A percentile compares a stretch with the other conserved stretches of the same genome.
Conservation (phyloP, 2,329 filamentous ascomycete genomes). For the Xylariales sp. region DNA sequence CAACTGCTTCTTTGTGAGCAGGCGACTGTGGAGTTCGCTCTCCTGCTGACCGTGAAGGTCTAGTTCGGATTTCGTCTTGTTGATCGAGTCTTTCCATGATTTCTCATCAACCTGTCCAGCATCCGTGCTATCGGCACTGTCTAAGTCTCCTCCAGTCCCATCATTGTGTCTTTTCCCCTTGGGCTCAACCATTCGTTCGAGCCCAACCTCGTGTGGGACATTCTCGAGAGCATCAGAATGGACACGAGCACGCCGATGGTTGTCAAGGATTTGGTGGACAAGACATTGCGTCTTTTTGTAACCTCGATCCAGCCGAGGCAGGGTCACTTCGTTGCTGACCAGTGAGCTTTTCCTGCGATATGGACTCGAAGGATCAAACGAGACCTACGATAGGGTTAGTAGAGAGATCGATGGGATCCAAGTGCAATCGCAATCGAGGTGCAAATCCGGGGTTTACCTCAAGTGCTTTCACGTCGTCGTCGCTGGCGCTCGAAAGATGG, state of each 20-base stretch:
- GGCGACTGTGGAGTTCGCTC: constrained; percentile 51
- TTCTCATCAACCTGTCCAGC: constrained; percentile 53
- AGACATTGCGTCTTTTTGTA: constrained; percentile 52
- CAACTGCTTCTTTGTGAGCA: constrained; percentile 90
- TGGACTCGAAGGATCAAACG: constrained; percentile 56
- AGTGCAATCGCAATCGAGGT: too few species aligned
- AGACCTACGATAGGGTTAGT: too few species aligned
- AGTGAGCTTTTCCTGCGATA: constrained; percentile 65
- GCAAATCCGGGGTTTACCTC: too few species aligned
- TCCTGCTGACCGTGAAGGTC: constrained; percentile 28
- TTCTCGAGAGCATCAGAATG: constrained; percentile 15
- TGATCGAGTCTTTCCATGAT: constrained; percentile 47
- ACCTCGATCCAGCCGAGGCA: constrained; percentile 28
- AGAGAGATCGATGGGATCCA: too few species aligned
- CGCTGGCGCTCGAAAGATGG: constrained; percentile 39
- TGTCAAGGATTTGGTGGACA: constrained; percentile 61
- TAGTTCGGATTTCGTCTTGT: constrained; percentile 34
- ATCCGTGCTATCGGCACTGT: constrained; percentile 34
- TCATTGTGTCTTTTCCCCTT: constrained; percentile 22
- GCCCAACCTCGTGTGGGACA: constrained; percentile 19
- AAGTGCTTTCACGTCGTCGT: constrained; percentile 46
- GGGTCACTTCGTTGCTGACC: constrained; percentile 43
- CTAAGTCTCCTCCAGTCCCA: constrained; percentile 28
- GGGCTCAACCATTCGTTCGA: constrained; percentile 26
- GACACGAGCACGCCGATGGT: constrained; percentile 37